These are phyloP conservation scores for Zymoseptoria pseudotritici DNA, from an alignment of 2,329 filamentous ascomycete genomes.

Conservation along the genomic window DNA sequence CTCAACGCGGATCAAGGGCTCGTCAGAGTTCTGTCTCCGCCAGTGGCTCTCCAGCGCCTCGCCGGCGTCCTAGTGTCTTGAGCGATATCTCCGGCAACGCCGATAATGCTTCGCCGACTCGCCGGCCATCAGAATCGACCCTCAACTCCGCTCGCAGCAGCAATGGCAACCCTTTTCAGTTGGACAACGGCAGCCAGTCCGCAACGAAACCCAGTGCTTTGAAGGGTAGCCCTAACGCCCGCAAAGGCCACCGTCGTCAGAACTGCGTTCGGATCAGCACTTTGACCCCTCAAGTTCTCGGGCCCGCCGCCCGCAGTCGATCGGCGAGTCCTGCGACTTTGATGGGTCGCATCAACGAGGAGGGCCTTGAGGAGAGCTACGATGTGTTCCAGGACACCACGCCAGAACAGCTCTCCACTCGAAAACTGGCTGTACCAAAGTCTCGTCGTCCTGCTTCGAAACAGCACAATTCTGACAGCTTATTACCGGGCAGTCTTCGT, in stretches of 20 bases:
- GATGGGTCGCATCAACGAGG: conserved; percentile 35
- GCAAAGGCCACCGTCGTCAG: conserved; percentile 37
- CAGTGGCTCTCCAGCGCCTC: conserved; percentile 35
- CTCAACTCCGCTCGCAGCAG: conserved; percentile 34
- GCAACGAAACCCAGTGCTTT: conserved; percentile 36
- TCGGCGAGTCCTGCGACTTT: conserved; percentile 27
- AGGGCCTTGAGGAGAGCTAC: conserved; percentile 14
- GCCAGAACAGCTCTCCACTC: background rate
- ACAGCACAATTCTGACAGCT: background rate
- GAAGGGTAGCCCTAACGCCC: conserved; percentile 39
- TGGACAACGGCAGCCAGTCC: conserved; percentile 31
- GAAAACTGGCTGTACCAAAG: background rate
- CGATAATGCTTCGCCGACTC: conserved; percentile 22
- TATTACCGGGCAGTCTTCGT: background rate
- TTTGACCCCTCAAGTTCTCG: conserved; percentile 36
- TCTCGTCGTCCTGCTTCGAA: background rate
- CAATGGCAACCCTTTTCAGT: conserved; percentile 41
- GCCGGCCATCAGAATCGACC: conserved; percentile 35
- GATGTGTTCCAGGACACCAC: background rate
- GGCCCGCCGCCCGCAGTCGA: conserved; percentile 27
- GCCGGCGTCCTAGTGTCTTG: conserved; percentile 23
- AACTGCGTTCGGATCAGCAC: conserved; percentile 41
- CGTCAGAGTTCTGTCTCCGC: conserved; percentile 28
- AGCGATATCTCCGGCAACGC: conserved; percentile 29
- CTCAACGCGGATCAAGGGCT: conserved; percentile 13